Evolutionary conservation across 2,329 filamentous ascomycete species (phyloP).

Genomic region (Neofusicoccum kwambonambiense): DNA sequence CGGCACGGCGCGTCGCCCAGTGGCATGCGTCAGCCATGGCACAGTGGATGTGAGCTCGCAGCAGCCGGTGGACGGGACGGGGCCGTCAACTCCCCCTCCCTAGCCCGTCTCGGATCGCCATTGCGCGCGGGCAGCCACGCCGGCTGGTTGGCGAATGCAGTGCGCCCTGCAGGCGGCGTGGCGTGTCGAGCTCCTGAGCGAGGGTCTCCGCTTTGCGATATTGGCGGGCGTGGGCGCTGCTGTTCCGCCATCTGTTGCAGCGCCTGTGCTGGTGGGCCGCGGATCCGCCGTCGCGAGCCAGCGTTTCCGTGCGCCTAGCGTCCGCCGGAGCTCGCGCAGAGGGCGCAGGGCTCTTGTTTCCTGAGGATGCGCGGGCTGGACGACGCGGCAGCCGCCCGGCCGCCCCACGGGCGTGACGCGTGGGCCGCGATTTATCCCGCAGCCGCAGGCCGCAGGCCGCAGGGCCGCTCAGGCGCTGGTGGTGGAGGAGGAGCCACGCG

Average conservation of each 20-base stretch:
- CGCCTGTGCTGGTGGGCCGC: background rate
- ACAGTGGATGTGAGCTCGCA: background rate
- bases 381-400: background rate
- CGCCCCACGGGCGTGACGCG: background rate
- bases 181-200: constrained; percentile 7
- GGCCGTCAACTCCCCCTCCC: background rate
- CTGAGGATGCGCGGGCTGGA: background rate
- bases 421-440: background rate
- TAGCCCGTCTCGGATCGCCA: background rate
- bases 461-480: background rate
- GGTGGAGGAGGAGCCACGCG: background rate
- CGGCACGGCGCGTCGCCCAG: background rate
- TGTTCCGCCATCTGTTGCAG: background rate
- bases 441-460: background rate
- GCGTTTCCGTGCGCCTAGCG: constrained; percentile 8
- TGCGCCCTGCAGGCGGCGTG: background rate
- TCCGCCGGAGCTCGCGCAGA: background rate
- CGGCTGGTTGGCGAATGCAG: background rate
- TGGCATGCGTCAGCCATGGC: background rate
- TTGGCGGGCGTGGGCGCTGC: background rate
- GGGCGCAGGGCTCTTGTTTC: background rate
- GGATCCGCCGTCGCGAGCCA: constrained; percentile 11
- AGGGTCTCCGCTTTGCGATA: background rate
- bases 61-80: background rate
- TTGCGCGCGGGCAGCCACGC: background rate